These are phyloP conservation scores for Russula foetens DNA, from an alignment of 768 basidiomycete species.

Conservation along the genomic window DNA sequence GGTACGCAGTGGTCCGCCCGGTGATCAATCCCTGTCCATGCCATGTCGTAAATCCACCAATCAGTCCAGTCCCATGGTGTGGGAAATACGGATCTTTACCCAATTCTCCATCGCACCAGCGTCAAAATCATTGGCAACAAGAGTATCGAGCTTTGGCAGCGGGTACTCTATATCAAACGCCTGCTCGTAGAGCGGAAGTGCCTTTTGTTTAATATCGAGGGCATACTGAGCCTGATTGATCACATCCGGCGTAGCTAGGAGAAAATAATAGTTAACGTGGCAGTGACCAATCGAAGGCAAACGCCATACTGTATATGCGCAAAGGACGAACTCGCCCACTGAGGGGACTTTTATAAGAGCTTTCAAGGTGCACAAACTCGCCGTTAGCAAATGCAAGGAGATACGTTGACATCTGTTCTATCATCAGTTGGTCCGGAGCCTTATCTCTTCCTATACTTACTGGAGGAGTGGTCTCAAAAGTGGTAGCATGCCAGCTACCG, in stretches of 20 bases:
- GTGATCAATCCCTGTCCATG: slow-evolving; percentile 66
- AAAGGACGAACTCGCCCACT: slow-evolving; percentile 77
- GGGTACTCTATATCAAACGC: slow-evolving; percentile 91
- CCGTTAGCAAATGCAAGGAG: slow-evolving; percentile 86
- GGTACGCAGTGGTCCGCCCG: slow-evolving; percentile 72
- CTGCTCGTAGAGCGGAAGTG: slow-evolving; percentile 85
- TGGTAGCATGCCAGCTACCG: slow-evolving; percentile 70
- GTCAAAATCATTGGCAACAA: slow-evolving; percentile 87
- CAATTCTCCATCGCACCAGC: slow-evolving; percentile 92
- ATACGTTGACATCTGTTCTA: slow-evolving; percentile 67
- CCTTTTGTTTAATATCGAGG: slow-evolving; percentile 75
- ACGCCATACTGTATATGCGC: slow-evolving; percentile 62
- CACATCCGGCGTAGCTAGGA: slow-evolving; percentile 64
- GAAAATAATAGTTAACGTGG: slow-evolving; percentile 8
- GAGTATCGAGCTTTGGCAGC: slow-evolving; percentile 88
- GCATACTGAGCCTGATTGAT: slow-evolving; percentile 82
- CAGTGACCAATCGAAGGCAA: not conserved
- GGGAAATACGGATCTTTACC: slow-evolving; percentile 29
- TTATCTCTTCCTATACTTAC: slow-evolving; percentile 25
- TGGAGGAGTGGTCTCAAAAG: slow-evolving; percentile 72
- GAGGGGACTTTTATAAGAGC: slow-evolving; percentile 68
- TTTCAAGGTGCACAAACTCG: slow-evolving; percentile 62
- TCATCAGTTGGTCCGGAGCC: not conserved
- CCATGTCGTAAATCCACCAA: not conserved
- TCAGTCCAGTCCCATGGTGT: not conserved